These are phyloP conservation scores for Tuber umbilicatum DNA, from an alignment of 495 filamentous ascomycete species.

Conservation along the genomic window DNA sequence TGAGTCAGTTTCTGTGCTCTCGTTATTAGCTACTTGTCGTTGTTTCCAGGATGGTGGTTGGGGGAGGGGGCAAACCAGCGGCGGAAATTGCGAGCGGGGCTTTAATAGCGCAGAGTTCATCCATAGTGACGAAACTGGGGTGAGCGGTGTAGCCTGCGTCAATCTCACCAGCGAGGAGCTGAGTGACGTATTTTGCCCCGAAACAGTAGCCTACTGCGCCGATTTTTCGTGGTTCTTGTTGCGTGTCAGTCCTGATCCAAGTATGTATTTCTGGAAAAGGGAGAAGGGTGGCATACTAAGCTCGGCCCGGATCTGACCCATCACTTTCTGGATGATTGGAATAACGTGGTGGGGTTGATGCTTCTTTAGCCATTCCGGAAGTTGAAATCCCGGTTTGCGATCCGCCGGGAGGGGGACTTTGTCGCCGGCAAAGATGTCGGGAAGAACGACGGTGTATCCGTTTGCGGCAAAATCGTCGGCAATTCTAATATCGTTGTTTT, in stretches of 20 bases:
- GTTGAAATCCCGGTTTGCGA: conserved; percentile 52
- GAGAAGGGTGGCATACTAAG: conserved; percentile 42
- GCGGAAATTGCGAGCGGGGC: conserved; percentile 71
- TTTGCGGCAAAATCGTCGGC: conserved; percentile 78
- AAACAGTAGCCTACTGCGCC: conserved; percentile 77
- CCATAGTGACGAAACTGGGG: conserved; percentile 67
- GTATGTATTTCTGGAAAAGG: background rate
- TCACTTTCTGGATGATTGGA: conserved; percentile 54
- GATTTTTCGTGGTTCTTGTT: conserved; percentile 56
- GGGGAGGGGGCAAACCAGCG: conserved; percentile 49
- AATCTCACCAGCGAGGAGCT: conserved; percentile 44
- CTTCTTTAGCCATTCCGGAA: conserved; percentile 55
- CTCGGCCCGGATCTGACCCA: conserved; percentile 54
- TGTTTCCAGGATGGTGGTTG: background rate
- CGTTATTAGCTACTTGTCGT: background rate
- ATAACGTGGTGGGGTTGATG: conserved; percentile 59
- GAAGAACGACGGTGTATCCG: conserved; percentile 69
- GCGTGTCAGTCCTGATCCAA: background rate
- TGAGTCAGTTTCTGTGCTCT: conserved; percentile 57
- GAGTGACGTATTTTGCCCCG: conserved; percentile 55
- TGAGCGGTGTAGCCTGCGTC: conserved; percentile 62
- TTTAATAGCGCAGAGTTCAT: conserved; percentile 62
- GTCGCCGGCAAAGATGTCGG: conserved; percentile 74
- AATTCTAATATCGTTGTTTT: conserved; percentile 44
- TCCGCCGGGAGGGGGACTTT: conserved; percentile 52